Evolutionary conservation across 2,329 filamentous ascomycete genomes (phyloP), one percentile per base, ranked within the genome.

Genomic region (Curvularia spicifera): DNA sequence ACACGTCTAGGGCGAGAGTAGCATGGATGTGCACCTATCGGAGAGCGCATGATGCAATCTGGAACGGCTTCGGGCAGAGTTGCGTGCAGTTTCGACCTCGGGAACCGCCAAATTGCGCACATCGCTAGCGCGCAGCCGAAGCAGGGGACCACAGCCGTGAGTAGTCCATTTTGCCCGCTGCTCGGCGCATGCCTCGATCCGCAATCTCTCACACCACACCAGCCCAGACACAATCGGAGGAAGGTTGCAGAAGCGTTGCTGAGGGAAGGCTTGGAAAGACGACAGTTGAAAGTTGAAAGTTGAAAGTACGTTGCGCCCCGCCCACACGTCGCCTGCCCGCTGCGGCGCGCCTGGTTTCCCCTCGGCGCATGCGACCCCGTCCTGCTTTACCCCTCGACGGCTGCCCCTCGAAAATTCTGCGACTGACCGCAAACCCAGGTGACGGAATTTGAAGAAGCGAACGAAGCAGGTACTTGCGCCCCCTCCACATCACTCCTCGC

Each of bases 231-330:
- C 44, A 33, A 44, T 63, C 62, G 73, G 72, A 75, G 73, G 75
- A 76, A 65, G 74, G 75, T 70, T 66, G 75, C 67, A 74, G 74
- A 69, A 70, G 74, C 67, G 74, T 73, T 59, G 76, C 73, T 72
- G 76, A 76, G 75, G 76, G 76, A 76, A 74, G 74, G 73, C 66
- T 59, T 72, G 75, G 72, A 73, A 74, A 70, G 55, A 66, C 61
- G 69, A 66, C 65, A 37, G 35, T 37, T 8, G 73, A 73, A 74
- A 70, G 22, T 24, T 24, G 22, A 24, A 24, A 28, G 55, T 67
- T 61, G 69, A 66, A 66, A 61, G 73, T 75, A 72, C 35, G 72
- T 73, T 44, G 62, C 67, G 43, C 44, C 4, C 58, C 43, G 8
- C 20, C 33, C 45, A 28, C 15, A 33, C 7, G 20, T 8, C 22